Base-by-base conservation (phyloP, 495 filamentous ascomycete species). In the Acidiella bohemica region DNA sequence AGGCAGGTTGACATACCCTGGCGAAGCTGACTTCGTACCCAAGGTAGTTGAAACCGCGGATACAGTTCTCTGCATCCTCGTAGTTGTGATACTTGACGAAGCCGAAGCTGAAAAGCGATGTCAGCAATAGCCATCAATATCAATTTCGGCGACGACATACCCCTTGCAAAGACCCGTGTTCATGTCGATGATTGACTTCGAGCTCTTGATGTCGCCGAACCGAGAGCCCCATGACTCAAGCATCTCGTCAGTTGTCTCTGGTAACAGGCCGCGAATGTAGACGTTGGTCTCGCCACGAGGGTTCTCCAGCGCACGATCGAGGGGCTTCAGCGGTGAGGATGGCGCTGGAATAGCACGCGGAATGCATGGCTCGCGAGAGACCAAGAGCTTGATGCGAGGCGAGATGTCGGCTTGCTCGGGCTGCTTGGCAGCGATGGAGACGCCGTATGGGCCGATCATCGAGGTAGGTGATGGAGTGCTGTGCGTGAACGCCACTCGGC, bases 11-110 rank as follows among this genome's bases (percentile, higher is more conserved):
- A 58, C 61, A 46, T 65, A 87, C 85, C 56, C 83, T 71, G 44
- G 92, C 90, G 63, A 94, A 99, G 53, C 86, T 90, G 43, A 88
- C 87, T 64, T 99, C 90, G 54, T 96, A 96, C 28, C 87, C 87
- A 39, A 86, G 72, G 51, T 80, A 78, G 57, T 84, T 85, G 55
- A 99, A 92, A n/a, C 81, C 88, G 26, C 84, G 82, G 60, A 99
- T 96, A 63, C 87, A 95, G 44, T 81, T 80, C 63, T 95, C 85
- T 12, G 88, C 92, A 46, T 93, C 81, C 19, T 78, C 75, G 51
- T 83, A 80, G 51, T 80, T 80, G 61, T 71, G 77, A 56, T 87
- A 99, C 57, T 88, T 87, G 51, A 93, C 85, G 59, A 99, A 99
- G 0, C 92, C 92, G 54, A 93, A 97, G 2, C 90, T 93, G 14